These are phyloP conservation scores for Ganoderma lingzhi DNA, from an alignment of 1,284 basidiomycete genomes.

Conservation along the genomic window DNA sequence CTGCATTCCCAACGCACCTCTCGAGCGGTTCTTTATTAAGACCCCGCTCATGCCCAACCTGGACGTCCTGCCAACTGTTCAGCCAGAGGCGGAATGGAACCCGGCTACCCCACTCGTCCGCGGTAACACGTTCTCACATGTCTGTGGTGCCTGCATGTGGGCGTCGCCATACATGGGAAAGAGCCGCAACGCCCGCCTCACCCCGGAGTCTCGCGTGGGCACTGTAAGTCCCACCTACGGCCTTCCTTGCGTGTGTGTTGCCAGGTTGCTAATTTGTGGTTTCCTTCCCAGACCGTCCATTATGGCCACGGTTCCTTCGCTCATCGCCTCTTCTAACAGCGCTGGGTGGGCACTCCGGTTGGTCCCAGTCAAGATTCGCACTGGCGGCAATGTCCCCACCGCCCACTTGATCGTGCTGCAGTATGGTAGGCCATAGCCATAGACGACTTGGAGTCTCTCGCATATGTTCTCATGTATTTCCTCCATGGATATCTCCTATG, in stretches of 20 bases:
- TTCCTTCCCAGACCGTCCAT: slow-evolving; percentile 61
- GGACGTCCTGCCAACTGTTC: slow-evolving; percentile 70
- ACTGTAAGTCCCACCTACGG: slow-evolving; percentile 38
- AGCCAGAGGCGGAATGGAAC: slow-evolving; percentile 75
- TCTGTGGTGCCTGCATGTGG: slow-evolving; percentile 87
- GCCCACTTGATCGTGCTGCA: no score
- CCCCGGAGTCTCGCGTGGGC: slow-evolving; percentile 52
- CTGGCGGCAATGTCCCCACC: no score
- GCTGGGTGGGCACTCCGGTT: slow-evolving; percentile 82
- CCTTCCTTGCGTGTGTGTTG: slow-evolving; percentile 4
- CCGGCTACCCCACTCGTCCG: slow-evolving; percentile 79
- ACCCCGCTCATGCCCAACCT: slow-evolving; percentile 75
- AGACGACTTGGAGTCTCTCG: no score
- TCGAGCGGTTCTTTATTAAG: slow-evolving; percentile 77
- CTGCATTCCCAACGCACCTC: slow-evolving; percentile 81
- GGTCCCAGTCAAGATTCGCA: no score
- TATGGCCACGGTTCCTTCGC: slow-evolving; percentile 88
- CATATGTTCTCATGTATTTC: no score
- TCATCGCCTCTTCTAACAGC: slow-evolving; percentile 87
- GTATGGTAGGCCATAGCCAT: no score
- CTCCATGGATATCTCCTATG: no score
- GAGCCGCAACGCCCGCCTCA: slow-evolving; percentile 68
- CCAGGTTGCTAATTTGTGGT: slow-evolving; percentile 29
- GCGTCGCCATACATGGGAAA: slow-evolving; percentile 86
- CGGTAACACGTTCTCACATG: slow-evolving; percentile 80